A percentile compares a stretch with the other conserved stretches of the same genome.
phyloP scores from a whole-genome alignment of 2,329 filamentous ascomycete species.

The Penicillium expansum region DNA sequence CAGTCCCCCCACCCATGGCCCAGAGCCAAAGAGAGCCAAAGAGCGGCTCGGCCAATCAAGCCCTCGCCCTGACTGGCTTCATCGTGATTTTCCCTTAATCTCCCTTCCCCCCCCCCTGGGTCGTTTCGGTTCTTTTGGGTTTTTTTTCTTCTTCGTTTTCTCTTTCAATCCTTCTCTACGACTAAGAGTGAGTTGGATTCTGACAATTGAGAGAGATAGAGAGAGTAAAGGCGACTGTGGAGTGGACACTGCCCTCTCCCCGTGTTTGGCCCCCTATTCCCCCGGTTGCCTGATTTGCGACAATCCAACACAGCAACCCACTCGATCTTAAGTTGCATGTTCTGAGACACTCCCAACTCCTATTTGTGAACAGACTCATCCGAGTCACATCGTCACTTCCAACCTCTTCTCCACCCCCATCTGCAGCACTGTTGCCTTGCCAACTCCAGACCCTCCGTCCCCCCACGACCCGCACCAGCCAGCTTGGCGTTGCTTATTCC shows the following conservation, averaged over 20 bases:
- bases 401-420: background rate
- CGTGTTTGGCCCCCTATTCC: slow-evolving; percentile 11
- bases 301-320: background rate
- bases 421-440: slow-evolving; percentile 22
- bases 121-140: background rate
- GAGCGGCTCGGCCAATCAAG: slow-evolving; percentile 12
- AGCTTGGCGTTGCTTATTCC: slow-evolving; percentile 28
- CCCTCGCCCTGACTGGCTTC: slow-evolving; percentile 9
- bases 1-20: background rate
- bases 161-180: slow-evolving; percentile 4
- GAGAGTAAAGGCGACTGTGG: background rate
- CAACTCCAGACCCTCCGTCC: slow-evolving; percentile 18
- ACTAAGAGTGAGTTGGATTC: background rate
- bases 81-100: slow-evolving; percentile 7
- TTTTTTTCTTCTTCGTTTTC: background rate
- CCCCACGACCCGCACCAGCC: slow-evolving; percentile 20
- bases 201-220: background rate
- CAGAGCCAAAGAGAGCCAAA: slow-evolving; percentile 1
- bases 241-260: background rate
- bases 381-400: background rate
- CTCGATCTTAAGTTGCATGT: slow-evolving; percentile 1
- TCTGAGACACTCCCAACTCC: background rate
- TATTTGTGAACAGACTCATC: background rate
- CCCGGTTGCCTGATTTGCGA: slow-evolving; percentile 5
- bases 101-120: background rate